Evolutionary conservation across 2,329 filamentous ascomycete genomes (phyloP).

Genomic region (Stagonosporopsis rhizophila): DNA sequence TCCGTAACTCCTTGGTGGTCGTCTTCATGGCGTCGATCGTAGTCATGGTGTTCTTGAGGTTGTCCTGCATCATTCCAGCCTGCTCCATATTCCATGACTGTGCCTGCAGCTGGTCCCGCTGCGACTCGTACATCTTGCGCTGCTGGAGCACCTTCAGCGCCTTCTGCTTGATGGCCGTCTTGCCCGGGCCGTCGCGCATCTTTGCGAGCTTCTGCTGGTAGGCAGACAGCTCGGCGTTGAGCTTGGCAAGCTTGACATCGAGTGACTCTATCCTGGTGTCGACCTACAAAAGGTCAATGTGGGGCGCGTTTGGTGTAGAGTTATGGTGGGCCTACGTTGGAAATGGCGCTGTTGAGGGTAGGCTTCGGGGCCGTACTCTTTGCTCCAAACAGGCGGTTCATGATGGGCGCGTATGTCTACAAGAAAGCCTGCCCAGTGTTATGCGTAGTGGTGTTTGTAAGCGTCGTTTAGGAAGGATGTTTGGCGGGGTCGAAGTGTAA

Average conservation of each 20-base stretch:
- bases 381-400: constrained; percentile 96
- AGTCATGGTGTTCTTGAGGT: constrained; percentile 97
- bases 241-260: constrained; percentile 91
- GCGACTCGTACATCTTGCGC: constrained; percentile 90
- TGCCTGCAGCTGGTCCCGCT: constrained; percentile 90
- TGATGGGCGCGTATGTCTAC: constrained; percentile 54
- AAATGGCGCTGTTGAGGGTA: constrained; percentile 81
- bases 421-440: background rate
- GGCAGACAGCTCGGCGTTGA: constrained; percentile 86
- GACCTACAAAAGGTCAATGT: constrained; percentile 59
- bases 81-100: constrained; percentile 99
- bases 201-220: constrained; percentile 88
- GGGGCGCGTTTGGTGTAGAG: constrained; percentile 3
- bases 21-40: constrained; percentile 98
- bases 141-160: constrained; percentile 93
- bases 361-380: constrained; percentile 89
- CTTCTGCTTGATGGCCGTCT: constrained; percentile 90
- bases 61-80: constrained; percentile 97
- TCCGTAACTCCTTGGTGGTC: constrained; percentile 88
- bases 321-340: constrained; percentile 66
- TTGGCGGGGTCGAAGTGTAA: constrained; percentile 18
- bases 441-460: background rate
- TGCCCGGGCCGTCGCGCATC: constrained; percentile 95
- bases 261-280: constrained; percentile 83
- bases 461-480: background rate